Percentiles rank a stretch among this genome's conserved stretches.
phyloP scores from a whole-genome alignment of 192 early-diverging fungal genomes.

The Coemansia nantahalensis region DNA sequence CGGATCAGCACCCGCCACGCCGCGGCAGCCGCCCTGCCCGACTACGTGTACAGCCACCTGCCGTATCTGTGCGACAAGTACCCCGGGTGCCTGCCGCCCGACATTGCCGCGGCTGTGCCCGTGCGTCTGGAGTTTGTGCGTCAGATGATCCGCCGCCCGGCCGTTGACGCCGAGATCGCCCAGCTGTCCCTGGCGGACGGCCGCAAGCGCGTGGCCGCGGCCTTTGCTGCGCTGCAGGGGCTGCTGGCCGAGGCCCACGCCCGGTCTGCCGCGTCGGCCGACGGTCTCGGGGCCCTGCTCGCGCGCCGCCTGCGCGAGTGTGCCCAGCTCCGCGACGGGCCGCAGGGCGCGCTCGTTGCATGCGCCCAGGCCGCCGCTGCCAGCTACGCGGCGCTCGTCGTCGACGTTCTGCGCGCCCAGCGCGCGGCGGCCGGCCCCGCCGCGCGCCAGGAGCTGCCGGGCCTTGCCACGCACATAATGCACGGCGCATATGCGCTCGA shows the following conservation, averaged over 20 bases:
- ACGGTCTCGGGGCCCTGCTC: background rate
- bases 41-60: slow-evolving; percentile 71
- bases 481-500: slow-evolving; percentile 23
- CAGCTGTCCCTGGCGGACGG: slow-evolving; percentile 9
- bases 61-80: slow-evolving; percentile 72
- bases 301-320: background rate
- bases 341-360: background rate
- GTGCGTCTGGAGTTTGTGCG: slow-evolving; percentile 15
- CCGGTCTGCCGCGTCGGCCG: background rate
- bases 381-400: slow-evolving; percentile 11
- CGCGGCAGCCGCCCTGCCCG: slow-evolving; percentile 59
- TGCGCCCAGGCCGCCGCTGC: slow-evolving; percentile 5
- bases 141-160: slow-evolving; percentile 36
- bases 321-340: background rate
- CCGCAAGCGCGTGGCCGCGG: background rate
- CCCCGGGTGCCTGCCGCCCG: slow-evolving; percentile 29
- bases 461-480: slow-evolving; percentile 24
- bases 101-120: slow-evolving; percentile 31
- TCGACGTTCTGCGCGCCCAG: slow-evolving; percentile 5
- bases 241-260: background rate
- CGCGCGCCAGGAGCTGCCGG: slow-evolving; percentile 1
- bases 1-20: slow-evolving; percentile 50
- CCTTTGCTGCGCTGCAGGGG: background rate
- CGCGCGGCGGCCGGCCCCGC: background rate
- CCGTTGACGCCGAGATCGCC: slow-evolving; percentile 3